phyloP scores from a whole-genome alignment of 192 early-diverging fungal species.

The Linnemannia zychae region DNA sequence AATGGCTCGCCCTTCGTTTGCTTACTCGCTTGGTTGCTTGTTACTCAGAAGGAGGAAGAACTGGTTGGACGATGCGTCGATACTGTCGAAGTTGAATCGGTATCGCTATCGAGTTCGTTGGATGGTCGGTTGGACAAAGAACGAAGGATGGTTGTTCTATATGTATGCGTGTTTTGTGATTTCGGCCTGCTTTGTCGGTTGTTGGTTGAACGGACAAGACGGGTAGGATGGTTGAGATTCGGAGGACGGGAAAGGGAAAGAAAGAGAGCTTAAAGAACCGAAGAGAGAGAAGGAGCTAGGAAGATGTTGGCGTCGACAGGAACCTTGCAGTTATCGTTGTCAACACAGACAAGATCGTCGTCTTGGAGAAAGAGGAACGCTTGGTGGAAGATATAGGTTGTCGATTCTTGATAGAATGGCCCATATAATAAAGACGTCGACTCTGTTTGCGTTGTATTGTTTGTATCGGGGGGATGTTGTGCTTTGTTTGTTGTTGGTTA shows the following conservation, averaged over 20 bases:
- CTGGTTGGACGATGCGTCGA: neutral
- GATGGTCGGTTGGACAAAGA: neutral
- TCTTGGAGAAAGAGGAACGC: neutral
- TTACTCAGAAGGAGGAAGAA: neutral
- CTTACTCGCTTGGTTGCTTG: slow-evolving; percentile 1
- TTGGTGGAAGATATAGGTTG: slow-evolving; percentile 4
- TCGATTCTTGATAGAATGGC: neutral
- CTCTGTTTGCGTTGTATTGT: neutral
- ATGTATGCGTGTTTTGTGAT: neutral
- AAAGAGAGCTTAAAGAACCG: neutral
- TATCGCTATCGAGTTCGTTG: slow-evolving; percentile 1
- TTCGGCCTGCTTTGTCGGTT: neutral
- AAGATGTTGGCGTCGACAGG: slow-evolving; percentile 6
- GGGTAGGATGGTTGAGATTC: neutral
- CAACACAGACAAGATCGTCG: neutral
- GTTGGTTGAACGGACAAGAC: neutral
- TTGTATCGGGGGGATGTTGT: too few species aligned
- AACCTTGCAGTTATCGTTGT: neutral
- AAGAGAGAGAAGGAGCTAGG: neutral
- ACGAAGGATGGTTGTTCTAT: neutral
- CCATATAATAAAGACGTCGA: neutral
- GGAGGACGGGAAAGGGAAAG: neutral
- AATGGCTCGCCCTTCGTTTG: too few species aligned
- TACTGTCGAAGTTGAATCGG: neutral
- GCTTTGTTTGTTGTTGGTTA: too few species aligned